Conservation (phyloP, 306 rosid species). For the Trifolium pratense region DNA sequence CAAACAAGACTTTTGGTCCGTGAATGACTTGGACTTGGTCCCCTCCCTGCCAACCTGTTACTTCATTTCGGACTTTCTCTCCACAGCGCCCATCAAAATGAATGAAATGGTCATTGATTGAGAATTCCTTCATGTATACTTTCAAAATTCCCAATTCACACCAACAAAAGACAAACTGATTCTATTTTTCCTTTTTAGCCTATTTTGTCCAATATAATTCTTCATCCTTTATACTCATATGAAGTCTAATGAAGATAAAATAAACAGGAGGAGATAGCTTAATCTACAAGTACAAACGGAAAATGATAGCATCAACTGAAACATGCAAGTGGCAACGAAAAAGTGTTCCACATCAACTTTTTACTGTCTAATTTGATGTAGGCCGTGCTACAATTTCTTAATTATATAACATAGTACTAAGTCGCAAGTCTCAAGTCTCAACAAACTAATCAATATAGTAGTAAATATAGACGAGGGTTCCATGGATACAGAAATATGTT, state of each 20-base stretch:
- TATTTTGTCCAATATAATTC: slow-evolving; percentile 4
- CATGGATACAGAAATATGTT: slow-evolving; percentile 37
- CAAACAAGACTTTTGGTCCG: not conserved
- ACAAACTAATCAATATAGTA: slow-evolving; percentile 26
- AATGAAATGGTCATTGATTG: not conserved
- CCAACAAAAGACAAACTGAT: not conserved
- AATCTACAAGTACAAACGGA: slow-evolving; percentile 1
- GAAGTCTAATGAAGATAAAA: not conserved
- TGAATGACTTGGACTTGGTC: slow-evolving; percentile 2
- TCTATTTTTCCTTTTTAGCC: not conserved
- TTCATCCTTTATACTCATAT: slow-evolving; percentile 14
- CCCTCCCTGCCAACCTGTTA: not conserved
- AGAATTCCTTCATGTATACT: not conserved
- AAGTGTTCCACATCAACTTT: not conserved
- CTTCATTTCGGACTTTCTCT: not conserved
- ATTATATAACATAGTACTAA: not conserved
- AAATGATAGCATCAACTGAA: slow-evolving; percentile 10
- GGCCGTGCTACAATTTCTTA: not conserved
- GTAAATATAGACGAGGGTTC: slow-evolving; percentile 11
- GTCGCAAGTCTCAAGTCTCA: slow-evolving; percentile 16
- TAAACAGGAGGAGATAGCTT: slow-evolving; percentile 2
- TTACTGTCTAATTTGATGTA: slow-evolving; percentile 21
- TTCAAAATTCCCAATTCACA: slow-evolving; percentile 7
- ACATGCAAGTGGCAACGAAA: not conserved
- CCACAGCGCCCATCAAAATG: not conserved